Conservation (phyloP, 2,329 filamentous ascomycete genomes). For the Clarireedia paspali region DNA sequence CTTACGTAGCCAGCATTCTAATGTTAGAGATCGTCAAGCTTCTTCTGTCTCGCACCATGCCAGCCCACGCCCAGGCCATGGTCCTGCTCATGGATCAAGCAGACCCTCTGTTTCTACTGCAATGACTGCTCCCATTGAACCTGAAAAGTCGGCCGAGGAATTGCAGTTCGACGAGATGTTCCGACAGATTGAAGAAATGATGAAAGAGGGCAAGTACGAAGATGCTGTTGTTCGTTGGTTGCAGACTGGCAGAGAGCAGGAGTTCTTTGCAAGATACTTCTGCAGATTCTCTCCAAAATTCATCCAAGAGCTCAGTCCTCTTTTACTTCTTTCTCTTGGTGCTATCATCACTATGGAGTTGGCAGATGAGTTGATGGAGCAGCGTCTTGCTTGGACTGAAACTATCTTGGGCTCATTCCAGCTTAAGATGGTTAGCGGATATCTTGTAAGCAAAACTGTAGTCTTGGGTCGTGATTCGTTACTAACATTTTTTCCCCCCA, state of each 20-base stretch:
- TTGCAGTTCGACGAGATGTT: conserved; percentile 48
- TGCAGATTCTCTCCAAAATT: conserved; percentile 43
- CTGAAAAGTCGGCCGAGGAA: conserved; percentile 8
- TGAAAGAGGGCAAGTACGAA: conserved; percentile 54
- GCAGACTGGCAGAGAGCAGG: conserved; percentile 53
- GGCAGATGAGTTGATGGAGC: conserved; percentile 42
- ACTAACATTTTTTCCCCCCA: conserved; percentile 29
- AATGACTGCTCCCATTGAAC: conserved; percentile 12
- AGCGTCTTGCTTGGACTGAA: conserved; percentile 54
- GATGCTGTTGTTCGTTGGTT: conserved; percentile 60
- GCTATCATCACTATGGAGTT: conserved; percentile 56
- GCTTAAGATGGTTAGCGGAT: conserved; percentile 22
- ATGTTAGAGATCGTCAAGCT: conserved; percentile 34
- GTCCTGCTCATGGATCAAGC: conserved; percentile 5
- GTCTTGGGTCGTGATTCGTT: neutral
- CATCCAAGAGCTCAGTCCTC: conserved; percentile 49
- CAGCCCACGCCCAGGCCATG: neutral
- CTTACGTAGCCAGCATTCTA: conserved; percentile 47
- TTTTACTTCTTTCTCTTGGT: conserved; percentile 57
- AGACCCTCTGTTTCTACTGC: conserved; percentile 15
- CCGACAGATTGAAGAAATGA: conserved; percentile 51
- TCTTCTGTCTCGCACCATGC: conserved; percentile 4
- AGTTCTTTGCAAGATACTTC: conserved; percentile 52
- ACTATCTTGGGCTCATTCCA: conserved; percentile 47
- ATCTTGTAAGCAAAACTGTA: conserved; percentile 26